A percentile compares a stretch with the other conserved stretches of the same genome.
Conservation (phyloP, 1,284 basidiomycete genomes). For the Ustilago bromivora region DNA sequence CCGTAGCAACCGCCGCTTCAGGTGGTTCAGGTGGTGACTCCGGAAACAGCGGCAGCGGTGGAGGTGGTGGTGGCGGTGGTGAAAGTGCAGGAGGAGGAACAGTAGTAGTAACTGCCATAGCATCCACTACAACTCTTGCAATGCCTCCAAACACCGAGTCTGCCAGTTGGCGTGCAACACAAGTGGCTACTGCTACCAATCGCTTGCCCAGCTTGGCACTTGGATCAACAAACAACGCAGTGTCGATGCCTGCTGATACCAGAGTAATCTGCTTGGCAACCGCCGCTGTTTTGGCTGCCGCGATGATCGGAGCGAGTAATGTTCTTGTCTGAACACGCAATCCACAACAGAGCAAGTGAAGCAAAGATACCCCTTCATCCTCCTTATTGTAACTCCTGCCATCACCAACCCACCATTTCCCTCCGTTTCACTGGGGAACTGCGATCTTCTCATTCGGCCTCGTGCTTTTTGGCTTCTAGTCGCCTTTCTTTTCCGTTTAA, state of each 20-base stretch:
- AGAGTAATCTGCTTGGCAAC: not conserved
- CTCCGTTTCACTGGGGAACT: too few species aligned
- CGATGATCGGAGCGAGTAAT: not conserved
- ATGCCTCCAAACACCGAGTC: too few species aligned
- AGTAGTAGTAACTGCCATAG: conserved; percentile 32
- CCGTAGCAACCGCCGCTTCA: not conserved
- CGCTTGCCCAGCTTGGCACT: conserved; percentile 21
- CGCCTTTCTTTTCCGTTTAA: too few species aligned
- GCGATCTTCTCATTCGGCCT: too few species aligned
- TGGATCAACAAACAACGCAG: conserved; percentile 3
- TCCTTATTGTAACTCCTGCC: not conserved
- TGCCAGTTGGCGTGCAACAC: not conserved
- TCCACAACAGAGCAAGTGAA: too few species aligned
- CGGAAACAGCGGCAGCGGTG: not conserved
- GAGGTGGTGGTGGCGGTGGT: not conserved
- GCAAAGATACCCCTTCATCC: not conserved
- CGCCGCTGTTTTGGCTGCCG: too few species aligned
- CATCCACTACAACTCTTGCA: conserved; percentile 18
- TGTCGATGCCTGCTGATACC: not conserved
- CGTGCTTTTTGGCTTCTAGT: too few species aligned
- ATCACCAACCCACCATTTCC: too few species aligned
- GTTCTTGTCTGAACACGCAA: too few species aligned
- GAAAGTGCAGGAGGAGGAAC: conserved; percentile 16
- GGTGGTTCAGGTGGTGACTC: not conserved
- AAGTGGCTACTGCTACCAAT: conserved; percentile 13